Evolutionary conservation across 148 eudicot genomes (phyloP).

Genomic region (Vaccinium corymbosum): DNA sequence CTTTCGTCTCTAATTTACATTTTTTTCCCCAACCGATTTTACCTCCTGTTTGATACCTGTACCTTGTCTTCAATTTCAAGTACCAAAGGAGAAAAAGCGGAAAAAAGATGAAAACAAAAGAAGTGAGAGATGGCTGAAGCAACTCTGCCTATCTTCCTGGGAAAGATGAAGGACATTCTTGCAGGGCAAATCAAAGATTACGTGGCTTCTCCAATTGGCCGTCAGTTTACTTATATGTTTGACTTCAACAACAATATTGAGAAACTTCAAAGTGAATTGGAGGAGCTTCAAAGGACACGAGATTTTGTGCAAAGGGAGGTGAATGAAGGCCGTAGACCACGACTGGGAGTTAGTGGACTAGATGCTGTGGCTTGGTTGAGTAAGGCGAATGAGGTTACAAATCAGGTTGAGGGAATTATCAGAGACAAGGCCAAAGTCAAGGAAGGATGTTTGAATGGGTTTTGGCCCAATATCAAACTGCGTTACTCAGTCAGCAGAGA

Average conservation of each 20-base stretch:
- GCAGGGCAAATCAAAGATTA: not conserved
- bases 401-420: conserved; percentile 16
- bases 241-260: conserved; percentile 18
- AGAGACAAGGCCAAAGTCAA: not conserved
- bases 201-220: not conserved
- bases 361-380: conserved; percentile 21
- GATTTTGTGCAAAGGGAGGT: not conserved
- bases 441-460: not conserved
- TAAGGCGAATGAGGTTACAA: not conserved
- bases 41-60: too few species aligned
- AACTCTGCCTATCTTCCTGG: too few species aligned
- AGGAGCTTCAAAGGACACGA: conserved; percentile 9
- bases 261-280: conserved; percentile 12
- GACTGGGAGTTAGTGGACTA: conserved; percentile 17
- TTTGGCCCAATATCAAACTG: not conserved
- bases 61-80: too few species aligned
- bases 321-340: conserved; percentile 26
- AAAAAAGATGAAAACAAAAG: too few species aligned
- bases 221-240: conserved; percentile 24
- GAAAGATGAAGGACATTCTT: not conserved
- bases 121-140: too few species aligned
- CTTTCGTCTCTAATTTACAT: too few species aligned
- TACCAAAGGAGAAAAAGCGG: too few species aligned
- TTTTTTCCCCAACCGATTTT: too few species aligned
- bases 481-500: conserved; percentile 1